Conservation (phyloP, 2,329 filamentous ascomycete genomes). For the Onygena corvina region DNA sequence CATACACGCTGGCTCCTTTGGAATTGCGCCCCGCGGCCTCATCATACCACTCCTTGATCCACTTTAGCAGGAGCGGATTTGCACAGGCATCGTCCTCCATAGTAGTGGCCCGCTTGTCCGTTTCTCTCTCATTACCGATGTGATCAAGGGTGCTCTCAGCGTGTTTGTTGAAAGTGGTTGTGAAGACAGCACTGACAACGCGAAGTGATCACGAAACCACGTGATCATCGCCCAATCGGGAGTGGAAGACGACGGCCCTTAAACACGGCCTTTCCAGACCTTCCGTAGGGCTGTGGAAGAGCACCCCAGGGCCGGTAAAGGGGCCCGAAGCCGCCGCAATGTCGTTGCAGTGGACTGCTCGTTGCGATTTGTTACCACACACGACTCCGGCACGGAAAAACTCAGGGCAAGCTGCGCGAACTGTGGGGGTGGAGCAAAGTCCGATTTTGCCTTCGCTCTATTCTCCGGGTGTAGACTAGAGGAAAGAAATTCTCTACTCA, state of each 20-base stretch:
- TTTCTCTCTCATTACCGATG: background rate
- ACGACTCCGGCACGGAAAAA: background rate
- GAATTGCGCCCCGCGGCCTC: conserved; percentile 55
- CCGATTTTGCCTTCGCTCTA: background rate
- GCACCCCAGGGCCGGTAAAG: background rate
- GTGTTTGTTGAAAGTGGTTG: background rate
- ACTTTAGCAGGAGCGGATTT: conserved; percentile 59
- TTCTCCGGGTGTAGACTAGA: background rate
- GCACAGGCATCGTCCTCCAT: conserved; percentile 37
- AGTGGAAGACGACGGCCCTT: background rate
- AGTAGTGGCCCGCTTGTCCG: background rate
- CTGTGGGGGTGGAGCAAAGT: conserved; percentile 1
- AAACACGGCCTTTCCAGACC: background rate
- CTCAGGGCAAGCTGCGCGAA: background rate
- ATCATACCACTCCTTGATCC: conserved; percentile 69
- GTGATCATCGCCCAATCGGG: background rate
- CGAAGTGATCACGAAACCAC: conserved; percentile 6
- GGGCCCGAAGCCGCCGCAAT: background rate
- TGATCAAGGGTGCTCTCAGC: background rate
- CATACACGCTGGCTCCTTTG: conserved; percentile 49
- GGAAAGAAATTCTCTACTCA: background rate
- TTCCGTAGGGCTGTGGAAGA: background rate
- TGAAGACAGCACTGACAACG: background rate
- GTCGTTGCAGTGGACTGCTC: background rate
- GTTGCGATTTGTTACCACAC: background rate